Evolutionary conservation across 352 stramenopile species (phyloP), one percentile per base, ranked within the genome.

Genomic region (Pythium utonaiense): DNA sequence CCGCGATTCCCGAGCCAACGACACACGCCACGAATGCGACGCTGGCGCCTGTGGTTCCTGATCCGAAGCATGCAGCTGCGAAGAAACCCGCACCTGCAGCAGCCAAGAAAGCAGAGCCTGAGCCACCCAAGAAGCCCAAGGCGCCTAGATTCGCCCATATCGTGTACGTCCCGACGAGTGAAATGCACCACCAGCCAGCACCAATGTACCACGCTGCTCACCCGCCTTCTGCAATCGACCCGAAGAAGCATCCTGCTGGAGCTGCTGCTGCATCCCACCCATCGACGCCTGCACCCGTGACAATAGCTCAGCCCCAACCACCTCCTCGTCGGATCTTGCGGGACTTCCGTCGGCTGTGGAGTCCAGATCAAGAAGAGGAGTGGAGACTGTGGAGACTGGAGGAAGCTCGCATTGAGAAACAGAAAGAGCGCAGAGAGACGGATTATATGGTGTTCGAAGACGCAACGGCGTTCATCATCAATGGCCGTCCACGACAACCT

Each of bases 401-500:
- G 53, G 79, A 93, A 65, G 62, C 66, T 2, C 71, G 85, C 0
- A 80, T 93, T 10, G 53, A 78, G 17, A 40, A 53, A 1, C 78
- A 90, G 24, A 64, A 71, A 24, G 73, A 91, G 44, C 49, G 74
- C 3, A 70, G 69, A 17, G 79, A 91, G 42, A 60, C 71, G 0
- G 66, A 80, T 17, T 77, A 76, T 42, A 88, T 94, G 78, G 78
- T 53, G 5, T 93, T 89, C 52, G 85, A 93, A 57, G 81, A 93
- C 42, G 74, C 74, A 5, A 88, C 84, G 25, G 79, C 76, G 16
- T 84, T 86, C 47, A 80, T 90, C 34, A 71, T 92, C 22, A 89
- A 90, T 41, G 82, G 87, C 9, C 80, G 79, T 3, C 72, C 80
- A 36, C 70, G 78, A 9, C 69, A 70, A 34, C 60, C 75, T 21